phyloP scores from a whole-genome alignment of 2,329 filamentous ascomycete species.

The Ophiostoma ips region DNA sequence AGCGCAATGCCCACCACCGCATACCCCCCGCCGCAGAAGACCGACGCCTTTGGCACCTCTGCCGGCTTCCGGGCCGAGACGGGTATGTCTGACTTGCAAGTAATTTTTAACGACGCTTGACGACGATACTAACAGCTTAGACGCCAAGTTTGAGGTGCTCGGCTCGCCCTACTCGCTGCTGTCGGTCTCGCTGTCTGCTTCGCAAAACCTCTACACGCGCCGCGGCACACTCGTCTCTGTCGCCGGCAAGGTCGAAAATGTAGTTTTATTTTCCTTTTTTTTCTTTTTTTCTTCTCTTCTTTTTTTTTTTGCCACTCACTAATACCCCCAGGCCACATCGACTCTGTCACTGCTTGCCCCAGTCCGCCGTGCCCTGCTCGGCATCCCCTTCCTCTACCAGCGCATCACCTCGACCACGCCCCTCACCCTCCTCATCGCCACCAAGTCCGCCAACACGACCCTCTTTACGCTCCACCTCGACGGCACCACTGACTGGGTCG shows the following conservation, averaged over 20 bases:
- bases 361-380: conserved; percentile 61
- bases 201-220: conserved; percentile 83
- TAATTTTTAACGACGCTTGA: neutral
- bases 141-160: conserved; percentile 88
- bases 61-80: conserved; percentile 33
- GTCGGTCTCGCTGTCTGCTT: conserved; percentile 83
- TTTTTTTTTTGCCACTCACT: conserved; percentile 11
- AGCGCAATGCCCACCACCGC: conserved; percentile 45
- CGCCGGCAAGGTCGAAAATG: conserved; percentile 82
- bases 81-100: conserved; percentile 25
- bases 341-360: conserved; percentile 80
- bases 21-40: conserved; percentile 29
- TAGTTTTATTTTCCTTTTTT: conserved; percentile 25
- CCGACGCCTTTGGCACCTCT: conserved; percentile 40
- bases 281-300: neutral
- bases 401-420: conserved; percentile 76
- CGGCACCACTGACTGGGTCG: conserved; percentile 89
- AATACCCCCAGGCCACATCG: conserved; percentile 54
- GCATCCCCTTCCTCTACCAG: conserved; percentile 93
- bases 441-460: conserved; percentile 73
- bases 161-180: conserved; percentile 87
- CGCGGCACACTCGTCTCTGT: conserved; percentile 83
- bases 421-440: conserved; percentile 75
- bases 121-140: conserved; percentile 30
- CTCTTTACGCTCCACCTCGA: conserved; percentile 82